phyloP scores from a whole-genome alignment of 2,329 filamentous ascomycete species.

The Aspergillus hiratsukae region DNA sequence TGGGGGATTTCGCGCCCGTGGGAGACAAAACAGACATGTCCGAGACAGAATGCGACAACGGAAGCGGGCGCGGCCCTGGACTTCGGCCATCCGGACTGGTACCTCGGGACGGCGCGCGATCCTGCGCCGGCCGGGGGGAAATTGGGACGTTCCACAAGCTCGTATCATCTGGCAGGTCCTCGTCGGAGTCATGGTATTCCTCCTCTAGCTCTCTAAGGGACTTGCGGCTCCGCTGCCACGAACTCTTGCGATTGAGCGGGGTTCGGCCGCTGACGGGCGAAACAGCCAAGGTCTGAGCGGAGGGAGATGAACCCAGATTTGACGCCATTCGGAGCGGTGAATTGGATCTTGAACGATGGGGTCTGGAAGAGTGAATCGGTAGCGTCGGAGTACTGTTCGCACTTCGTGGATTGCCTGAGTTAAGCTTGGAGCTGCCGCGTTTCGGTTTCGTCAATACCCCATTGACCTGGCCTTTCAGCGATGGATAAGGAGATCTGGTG shows the following conservation, averaged over 20 bases:
- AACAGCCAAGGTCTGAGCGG: conserved; percentile 23
- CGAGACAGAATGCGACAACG: conserved; percentile 37
- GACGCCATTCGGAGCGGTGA: conserved; percentile 25
- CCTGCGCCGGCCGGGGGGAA: conserved; percentile 41
- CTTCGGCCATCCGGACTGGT: conserved; percentile 41
- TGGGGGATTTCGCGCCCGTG: conserved; percentile 21
- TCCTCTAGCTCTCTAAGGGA: conserved; percentile 46
- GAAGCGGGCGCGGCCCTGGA: conserved; percentile 38
- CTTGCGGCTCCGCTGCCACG: conserved; percentile 44
- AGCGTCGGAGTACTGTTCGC: conserved; percentile 19
- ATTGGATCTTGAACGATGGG: conserved; percentile 29
- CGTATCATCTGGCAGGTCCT: conserved; percentile 48
- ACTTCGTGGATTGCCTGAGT: conserved; percentile 21
- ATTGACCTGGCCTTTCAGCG: conserved; percentile 24
- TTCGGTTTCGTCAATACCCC: conserved; percentile 24
- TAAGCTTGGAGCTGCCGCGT: conserved; percentile 21
- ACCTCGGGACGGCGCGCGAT: conserved; percentile 36
- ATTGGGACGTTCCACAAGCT: conserved; percentile 49
- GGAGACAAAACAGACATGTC: conserved; percentile 22
- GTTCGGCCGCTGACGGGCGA: conserved; percentile 18
- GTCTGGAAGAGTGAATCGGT: conserved; percentile 23
- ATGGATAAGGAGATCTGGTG: conserved; percentile 18
- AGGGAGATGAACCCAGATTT: conserved; percentile 21
- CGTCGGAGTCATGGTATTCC: conserved; percentile 49
- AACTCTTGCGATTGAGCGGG: conserved; percentile 30